Base-by-base conservation (phyloP, 2,329 filamentous ascomycete species). In the Aureobasidium mangrovei region DNA sequence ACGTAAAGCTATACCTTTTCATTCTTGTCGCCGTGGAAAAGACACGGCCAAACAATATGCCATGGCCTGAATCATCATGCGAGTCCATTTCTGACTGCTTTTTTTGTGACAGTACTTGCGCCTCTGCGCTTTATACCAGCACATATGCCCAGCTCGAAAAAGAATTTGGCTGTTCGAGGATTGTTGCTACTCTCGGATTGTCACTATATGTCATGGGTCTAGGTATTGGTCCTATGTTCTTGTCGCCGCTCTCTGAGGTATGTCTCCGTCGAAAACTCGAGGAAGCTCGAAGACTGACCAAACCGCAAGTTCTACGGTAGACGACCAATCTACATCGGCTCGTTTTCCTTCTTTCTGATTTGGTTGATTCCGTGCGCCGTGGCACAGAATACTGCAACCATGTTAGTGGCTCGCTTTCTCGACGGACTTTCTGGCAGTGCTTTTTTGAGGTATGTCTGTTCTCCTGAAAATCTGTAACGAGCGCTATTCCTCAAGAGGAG, bases 91-190 rank as follows among this genome's bases (percentile, higher is more conserved):
- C 45, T 48, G 35, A 48, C 45, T 18, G 5, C 3, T 24, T 24
- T 18, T 47, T 7, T 46, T 18, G 18, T 26, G 40, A 39, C 24
- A 51, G 47, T 33, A 95, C 90, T 7, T 89, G 85, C 65, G 82
- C 87, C 1, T 91, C 86, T 45, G 93, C 89, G n/a, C 82, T 95
- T 62, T 95, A 96, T 69, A 91, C 89, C 0, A 81, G 82, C 9
- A 93, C 87, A 0, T 96, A 95, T 67, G 66, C 64, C 18, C 86
- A 93, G 68, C 81, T 95, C 70, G 81, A 84, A 58, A 71, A 75
- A 28, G 86, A 94, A 56, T 94, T 95, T 62, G 72, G 80, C 60
- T 79, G 80, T 62, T 85, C 86, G 0, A 78, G 80, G 54, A 74
- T 88, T 47, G 78, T 94, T 27, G 88, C 85, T 9, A 89, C 88